phyloP scores from a whole-genome alignment of 2,329 filamentous ascomycete genomes.

The Penicillium occitanis region DNA sequence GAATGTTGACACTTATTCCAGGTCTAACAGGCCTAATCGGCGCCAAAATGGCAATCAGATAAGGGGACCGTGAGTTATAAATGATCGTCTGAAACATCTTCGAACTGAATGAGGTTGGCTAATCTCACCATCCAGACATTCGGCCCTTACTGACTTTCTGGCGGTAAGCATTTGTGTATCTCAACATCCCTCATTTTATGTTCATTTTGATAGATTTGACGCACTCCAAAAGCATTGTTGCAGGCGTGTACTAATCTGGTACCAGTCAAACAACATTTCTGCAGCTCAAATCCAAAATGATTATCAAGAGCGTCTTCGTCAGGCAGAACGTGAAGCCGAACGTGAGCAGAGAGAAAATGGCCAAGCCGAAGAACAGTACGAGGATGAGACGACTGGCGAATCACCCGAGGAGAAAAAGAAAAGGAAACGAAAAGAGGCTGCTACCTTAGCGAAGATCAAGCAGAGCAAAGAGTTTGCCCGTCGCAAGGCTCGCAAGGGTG shows the following conservation, averaged over 20 bases:
- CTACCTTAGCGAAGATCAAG: constrained; percentile 47
- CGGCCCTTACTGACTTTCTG: constrained; percentile 67
- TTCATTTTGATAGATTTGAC: neutral
- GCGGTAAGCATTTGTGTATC: constrained; percentile 49
- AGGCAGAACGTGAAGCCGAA: constrained; percentile 47
- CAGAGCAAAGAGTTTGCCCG: constrained; percentile 53
- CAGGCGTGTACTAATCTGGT: neutral
- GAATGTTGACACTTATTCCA: constrained; percentile 3
- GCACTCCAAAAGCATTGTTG: neutral
- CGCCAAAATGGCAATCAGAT: constrained; percentile 37
- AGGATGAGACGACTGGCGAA: constrained; percentile 40
- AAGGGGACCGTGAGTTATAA: constrained; percentile 47
- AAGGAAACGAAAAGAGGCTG: constrained; percentile 56
- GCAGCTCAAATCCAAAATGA: constrained; percentile 62
- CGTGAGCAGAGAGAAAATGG: constrained; percentile 31
- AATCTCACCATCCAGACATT: constrained; percentile 47
- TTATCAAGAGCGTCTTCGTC: constrained; percentile 54
- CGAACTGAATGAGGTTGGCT: neutral
- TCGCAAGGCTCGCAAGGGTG: constrained; percentile 45
- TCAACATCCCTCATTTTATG: neutral
- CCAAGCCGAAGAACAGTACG: constrained; percentile 32
- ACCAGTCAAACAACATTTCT: constrained; percentile 64
- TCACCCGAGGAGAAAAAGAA: constrained; percentile 52
- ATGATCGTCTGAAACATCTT: neutral
- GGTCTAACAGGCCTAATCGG: constrained; percentile 30